Base-by-base conservation (phyloP, 495 filamentous ascomycete genomes). In the Xylaria scruposa region DNA sequence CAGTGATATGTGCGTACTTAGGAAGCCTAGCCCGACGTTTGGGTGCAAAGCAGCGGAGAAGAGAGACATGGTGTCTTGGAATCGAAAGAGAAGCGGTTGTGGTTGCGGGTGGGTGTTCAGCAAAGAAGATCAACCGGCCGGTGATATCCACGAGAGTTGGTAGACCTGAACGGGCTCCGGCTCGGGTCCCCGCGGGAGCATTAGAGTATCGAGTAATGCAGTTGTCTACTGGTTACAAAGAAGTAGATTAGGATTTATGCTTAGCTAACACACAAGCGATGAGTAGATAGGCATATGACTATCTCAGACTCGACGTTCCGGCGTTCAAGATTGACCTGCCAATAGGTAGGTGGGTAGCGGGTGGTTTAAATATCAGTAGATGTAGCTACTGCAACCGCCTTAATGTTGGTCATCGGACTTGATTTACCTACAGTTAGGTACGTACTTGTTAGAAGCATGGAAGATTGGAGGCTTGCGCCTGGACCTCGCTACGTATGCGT, bases 1-100 rank as follows among this genome's bases (percentile, higher is more conserved):
- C 13, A 4, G 44, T 38, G 17, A 56, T 31, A 64, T 42, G 36
- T 54, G 81, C 85, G 75, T 88, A 91, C 93, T 88, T 63, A 97
- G 86, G 74, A 93, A 94, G 24, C 94, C 94, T 46, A 98, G 80
- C 38, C 88, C 91, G 73, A 91, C 89, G 49, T 91, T 90, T 8
- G 94, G 94, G 76, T 91, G 83, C 29, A 97, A 89, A 80, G 91
- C 90, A 59, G 90, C 90, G 49, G 90, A 85, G 74, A 88, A 88
- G 72, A 83, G 85, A 68, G 87, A 88, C 87, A 90, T 88, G 68
- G 73, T 53, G 68, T 29, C 46, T 15, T 15, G 13, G 13, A n/a
- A 40, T 4, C 33, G 33, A 38, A 36, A 62, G 49, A 29, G 29
- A 24, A 15, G 46, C 29, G 46, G n/a, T 26, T 38, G 68, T 9